Percentiles rank a stretch among this genome's conserved stretches.
Conservation (phyloP, 495 filamentous ascomycete genomes). For the Penicillium canescens region DNA sequence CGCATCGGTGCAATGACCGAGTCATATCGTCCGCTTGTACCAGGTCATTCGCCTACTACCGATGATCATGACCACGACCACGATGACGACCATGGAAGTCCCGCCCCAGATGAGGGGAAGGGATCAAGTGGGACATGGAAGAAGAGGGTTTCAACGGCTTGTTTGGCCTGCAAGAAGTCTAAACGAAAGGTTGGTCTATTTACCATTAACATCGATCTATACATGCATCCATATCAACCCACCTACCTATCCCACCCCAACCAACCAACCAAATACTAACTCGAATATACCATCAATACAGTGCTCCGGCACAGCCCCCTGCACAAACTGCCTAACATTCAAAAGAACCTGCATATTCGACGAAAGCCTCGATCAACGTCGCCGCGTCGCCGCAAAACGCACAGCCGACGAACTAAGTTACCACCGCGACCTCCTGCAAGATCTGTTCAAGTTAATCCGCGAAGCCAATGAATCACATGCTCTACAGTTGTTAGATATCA, state of each 20-base stretch:
- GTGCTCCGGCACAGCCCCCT: conserved; percentile 45
- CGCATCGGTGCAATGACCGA: conserved; percentile 21
- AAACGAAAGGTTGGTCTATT: conserved; percentile 40
- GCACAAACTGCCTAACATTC: conserved; percentile 44
- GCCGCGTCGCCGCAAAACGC: conserved; percentile 50
- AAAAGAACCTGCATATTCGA: conserved; percentile 45
- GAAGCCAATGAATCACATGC: conserved; percentile 32
- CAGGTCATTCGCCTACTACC: conserved; percentile 29
- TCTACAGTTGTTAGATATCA: conserved; percentile 33
- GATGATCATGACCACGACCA: conserved; percentile 15
- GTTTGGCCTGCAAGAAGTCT: conserved; percentile 49
- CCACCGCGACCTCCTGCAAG: conserved; percentile 42
- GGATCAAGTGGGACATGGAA: conserved; percentile 24
- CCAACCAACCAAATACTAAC: not conserved
- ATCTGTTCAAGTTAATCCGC: conserved; percentile 41
- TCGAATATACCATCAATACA: conserved; percentile 5
- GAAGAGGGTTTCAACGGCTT: conserved; percentile 49
- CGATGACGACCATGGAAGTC: conserved; percentile 16
- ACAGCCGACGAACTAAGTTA: conserved; percentile 47
- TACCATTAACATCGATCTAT: not conserved
- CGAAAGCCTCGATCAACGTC: conserved; percentile 47
- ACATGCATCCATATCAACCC: not conserved
- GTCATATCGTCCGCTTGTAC: conserved; percentile 27
- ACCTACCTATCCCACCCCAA: not conserved
- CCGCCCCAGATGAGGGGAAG: not conserved